phyloP scores from a whole-genome alignment of 768 basidiomycete species.

The Pulveroboletus frians region DNA sequence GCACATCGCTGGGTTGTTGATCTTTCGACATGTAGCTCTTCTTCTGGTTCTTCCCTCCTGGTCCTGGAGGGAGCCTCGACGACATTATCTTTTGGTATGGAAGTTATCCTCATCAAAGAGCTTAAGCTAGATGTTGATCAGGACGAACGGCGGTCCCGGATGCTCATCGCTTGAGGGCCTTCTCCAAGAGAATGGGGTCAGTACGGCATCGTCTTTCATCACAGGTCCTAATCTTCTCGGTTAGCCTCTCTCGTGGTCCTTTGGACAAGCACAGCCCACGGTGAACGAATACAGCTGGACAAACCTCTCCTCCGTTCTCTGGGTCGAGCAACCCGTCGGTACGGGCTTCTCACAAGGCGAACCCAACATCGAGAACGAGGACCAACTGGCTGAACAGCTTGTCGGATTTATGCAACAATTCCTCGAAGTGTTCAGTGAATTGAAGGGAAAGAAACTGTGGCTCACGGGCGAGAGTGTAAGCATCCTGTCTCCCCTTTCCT shows the following conservation, averaged over 20 bases:
- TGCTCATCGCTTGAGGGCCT: constrained; percentile 71
- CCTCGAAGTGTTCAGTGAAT: constrained; percentile 64
- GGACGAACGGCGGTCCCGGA: constrained; percentile 80
- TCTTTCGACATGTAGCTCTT: constrained; percentile 47
- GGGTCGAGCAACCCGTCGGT: constrained; percentile 76
- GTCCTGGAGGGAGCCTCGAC: constrained; percentile 63
- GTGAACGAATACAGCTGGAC: constrained; percentile 73
- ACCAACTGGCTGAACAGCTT: constrained; percentile 52
- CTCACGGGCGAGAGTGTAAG: constrained; percentile 72
- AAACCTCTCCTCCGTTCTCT: constrained; percentile 68
- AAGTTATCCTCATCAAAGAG: neutral
- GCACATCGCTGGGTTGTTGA: neutral
- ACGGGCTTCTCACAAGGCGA: constrained; percentile 72
- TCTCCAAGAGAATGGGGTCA: constrained; percentile 70
- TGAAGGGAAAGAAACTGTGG: constrained; percentile 69
- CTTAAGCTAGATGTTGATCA: constrained; percentile 19
- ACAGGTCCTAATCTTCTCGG: constrained; percentile 1
- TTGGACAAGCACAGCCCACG: constrained; percentile 59
- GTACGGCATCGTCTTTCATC: constrained; percentile 23
- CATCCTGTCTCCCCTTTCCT: neutral
- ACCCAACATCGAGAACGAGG: constrained; percentile 56
- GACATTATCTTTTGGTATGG: constrained; percentile 70
- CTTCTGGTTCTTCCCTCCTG: constrained; percentile 84
- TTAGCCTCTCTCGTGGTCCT: constrained; percentile 64
- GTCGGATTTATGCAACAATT: constrained; percentile 68